Evolutionary conservation across 1,284 basidiomycete genomes (phyloP), one percentile per base, ranked within the genome.

Genomic region (Rhodotorula mucilaginosa): DNA sequence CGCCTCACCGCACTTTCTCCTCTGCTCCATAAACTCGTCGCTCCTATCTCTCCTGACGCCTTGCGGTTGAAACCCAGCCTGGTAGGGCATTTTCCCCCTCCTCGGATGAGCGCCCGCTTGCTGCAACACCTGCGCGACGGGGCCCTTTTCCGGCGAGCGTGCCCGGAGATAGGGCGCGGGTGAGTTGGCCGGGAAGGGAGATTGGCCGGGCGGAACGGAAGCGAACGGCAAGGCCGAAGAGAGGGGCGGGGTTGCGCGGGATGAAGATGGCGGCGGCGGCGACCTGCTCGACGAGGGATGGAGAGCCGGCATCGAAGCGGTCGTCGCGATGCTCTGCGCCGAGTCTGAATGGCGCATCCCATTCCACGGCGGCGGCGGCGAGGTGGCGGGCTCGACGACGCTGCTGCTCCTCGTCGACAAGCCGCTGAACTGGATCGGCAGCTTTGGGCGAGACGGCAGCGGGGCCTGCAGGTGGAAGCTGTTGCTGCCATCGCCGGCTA

Each of bases 11-110:
- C 52, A 61, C 48, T n/a, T 51, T 46, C 54, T 67, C 16, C 76
- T 23, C 21, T 57, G 56, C 44, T 31, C 46, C 12, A 68, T 26
- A 46, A 77, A 77, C 29, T 68, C 68, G 16, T 69, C 69, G 12
- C 70, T 76, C 23, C 72, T 31, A 44, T 76, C 75, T 15, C 65
- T 13, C 62, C 67, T 52, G 23, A 77, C 75, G 1, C 76, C 76
- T 23, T 61, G 58, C 19, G 76, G 73, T 56, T 77, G 76, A 54
- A 77, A 77, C 7, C 54, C 52, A 6, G 60, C 23, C 13, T 61
- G 48, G 51, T 76, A 77, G 29, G 76, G 73, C 65, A 65, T 65
- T 51, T 59, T 58, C 15, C 61, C 56, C 5, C 60, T 21, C 10
- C 48, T 16, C 12, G 44, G 19, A 2, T 21, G 10, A 23, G 44